Percentiles rank a stretch among this genome's conserved stretches.
Evolutionary conservation across 2,329 filamentous ascomycete species (phyloP).

Genomic region (Colletotrichum chlorophyti): DNA sequence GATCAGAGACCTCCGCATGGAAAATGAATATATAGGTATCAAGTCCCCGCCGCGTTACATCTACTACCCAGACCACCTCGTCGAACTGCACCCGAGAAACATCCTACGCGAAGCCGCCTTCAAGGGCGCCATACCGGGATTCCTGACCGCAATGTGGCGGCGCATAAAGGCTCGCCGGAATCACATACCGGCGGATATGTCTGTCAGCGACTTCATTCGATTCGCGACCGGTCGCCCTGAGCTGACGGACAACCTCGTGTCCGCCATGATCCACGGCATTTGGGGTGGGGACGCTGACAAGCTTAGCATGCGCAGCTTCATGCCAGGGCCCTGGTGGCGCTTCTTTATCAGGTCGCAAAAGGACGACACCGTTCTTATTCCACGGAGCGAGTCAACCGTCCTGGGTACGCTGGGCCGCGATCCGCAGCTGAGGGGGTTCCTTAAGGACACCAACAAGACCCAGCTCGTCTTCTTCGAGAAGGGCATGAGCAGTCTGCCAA

Average conservation of each 20-base stretch:
- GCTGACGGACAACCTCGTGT: slow-evolving; percentile 75
- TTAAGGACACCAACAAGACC: slow-evolving; percentile 17
- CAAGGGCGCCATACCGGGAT: slow-evolving; percentile 37
- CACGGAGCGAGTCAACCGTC: slow-evolving; percentile 37
- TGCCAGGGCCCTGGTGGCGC: slow-evolving; percentile 54
- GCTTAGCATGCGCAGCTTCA: slow-evolving; percentile 73
- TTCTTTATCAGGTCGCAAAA: slow-evolving; percentile 29
- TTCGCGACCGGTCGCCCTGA: slow-evolving; percentile 58
- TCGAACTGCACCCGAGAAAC: slow-evolving; percentile 5
- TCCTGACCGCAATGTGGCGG: slow-evolving; percentile 44
- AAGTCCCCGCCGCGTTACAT: slow-evolving; percentile 65
- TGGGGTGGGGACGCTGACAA: slow-evolving; percentile 89
- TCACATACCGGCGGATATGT: slow-evolving; percentile 64
- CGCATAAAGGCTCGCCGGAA: slow-evolving; percentile 30
- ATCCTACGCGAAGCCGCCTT: slow-evolving; percentile 39
- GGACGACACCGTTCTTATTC: slow-evolving; percentile 34
- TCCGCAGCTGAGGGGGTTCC: slow-evolving; percentile 30
- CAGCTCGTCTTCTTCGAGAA: slow-evolving; percentile 51
- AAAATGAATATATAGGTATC: slow-evolving; percentile 2
- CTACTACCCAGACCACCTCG: slow-evolving; percentile 83
- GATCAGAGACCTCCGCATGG: slow-evolving; percentile 19
- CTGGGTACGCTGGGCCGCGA: slow-evolving; percentile 34
- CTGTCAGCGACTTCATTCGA: slow-evolving; percentile 71
- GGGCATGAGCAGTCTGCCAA: slow-evolving; percentile 69
- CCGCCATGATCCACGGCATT: slow-evolving; percentile 83